A percentile compares a stretch with the other conserved stretches of the same genome.
Evolutionary conservation across 2,329 filamentous ascomycete species (phyloP).

Genomic region (Aspergillus proliferans): DNA sequence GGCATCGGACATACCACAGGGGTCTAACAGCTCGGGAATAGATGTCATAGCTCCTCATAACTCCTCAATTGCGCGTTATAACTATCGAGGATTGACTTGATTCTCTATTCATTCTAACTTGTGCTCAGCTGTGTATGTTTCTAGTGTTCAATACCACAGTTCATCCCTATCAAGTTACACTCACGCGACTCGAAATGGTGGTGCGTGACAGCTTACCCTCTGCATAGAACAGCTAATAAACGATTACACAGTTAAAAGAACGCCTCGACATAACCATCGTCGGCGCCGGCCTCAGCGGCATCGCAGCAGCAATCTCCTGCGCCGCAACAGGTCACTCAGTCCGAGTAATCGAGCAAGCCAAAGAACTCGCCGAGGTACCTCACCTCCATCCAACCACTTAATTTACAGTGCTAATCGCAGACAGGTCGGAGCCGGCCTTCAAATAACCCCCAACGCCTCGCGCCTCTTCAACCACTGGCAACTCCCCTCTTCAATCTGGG

Average conservation of each 20-base stretch:
- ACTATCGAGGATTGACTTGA: no score
- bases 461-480: slow-evolving; percentile 26
- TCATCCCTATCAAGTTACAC: not conserved
- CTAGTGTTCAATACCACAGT: not conserved
- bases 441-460: slow-evolving; percentile 40
- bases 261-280: slow-evolving; percentile 22
- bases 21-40: no score
- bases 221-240: no score
- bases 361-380: slow-evolving; percentile 20
- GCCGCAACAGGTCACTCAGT: slow-evolving; percentile 21
- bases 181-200: slow-evolving; percentile 2
- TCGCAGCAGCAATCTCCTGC: slow-evolving; percentile 24
- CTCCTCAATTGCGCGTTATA: no score
- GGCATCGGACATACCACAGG: no score
- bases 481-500: slow-evolving; percentile 20
- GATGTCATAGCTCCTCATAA: no score
- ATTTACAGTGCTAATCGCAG: slow-evolving; percentile 1
- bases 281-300: slow-evolving; percentile 26
- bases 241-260: slow-evolving; percentile 4
- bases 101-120: no score
- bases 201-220: not conserved
- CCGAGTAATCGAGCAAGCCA: slow-evolving; percentile 24
- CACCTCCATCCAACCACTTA: not conserved
- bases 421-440: slow-evolving; percentile 61
- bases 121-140: no score